A percentile compares a stretch with the other conserved stretches of the same genome.
Evolutionary conservation across 805 yeast species (phyloP).

Genomic region (Zygoascus flipseniorum): DNA sequence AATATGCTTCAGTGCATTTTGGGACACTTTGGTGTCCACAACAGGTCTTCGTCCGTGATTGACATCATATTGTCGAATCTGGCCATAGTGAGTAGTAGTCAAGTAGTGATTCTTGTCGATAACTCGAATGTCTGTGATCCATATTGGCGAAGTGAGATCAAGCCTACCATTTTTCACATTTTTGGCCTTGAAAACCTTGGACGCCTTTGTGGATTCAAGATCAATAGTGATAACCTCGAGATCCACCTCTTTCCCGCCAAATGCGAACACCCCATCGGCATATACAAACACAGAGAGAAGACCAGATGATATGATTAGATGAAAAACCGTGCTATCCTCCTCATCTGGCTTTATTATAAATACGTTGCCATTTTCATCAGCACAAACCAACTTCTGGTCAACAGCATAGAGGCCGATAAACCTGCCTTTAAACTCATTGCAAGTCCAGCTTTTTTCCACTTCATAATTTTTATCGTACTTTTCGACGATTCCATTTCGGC

Average conservation of each 20-base stretch:
- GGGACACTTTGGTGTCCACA: slow-evolving; percentile 44
- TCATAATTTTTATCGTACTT: slow-evolving; percentile 16
- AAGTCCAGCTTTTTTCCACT: slow-evolving; percentile 9
- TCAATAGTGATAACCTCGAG: slow-evolving; percentile 36
- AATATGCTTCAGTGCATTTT: slow-evolving; percentile 42
- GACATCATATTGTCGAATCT: slow-evolving; percentile 66
- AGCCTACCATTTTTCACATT: slow-evolving; percentile 75
- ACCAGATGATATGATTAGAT: neutral
- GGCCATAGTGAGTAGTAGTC: slow-evolving; percentile 68
- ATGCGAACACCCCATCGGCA: slow-evolving; percentile 43
- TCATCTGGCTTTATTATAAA: slow-evolving; percentile 1
- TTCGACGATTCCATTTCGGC: slow-evolving; percentile 15
- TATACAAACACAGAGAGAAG: slow-evolving; percentile 31
- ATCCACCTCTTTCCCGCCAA: slow-evolving; percentile 83
- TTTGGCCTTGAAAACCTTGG: slow-evolving; percentile 55
- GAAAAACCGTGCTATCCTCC: slow-evolving; percentile 7
- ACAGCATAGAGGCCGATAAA: neutral
- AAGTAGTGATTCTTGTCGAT: slow-evolving; percentile 29
- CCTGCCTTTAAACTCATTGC: neutral
- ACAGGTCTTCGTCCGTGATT: slow-evolving; percentile 60
- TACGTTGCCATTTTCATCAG: neutral
- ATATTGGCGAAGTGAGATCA: slow-evolving; percentile 74
- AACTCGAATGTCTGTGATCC: slow-evolving; percentile 56
- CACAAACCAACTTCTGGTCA: neutral
- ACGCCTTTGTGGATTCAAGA: slow-evolving; percentile 23